Conservation (phyloP, 805 yeast genomes). For the Metschnikowia chrysomelidarum region DNA sequence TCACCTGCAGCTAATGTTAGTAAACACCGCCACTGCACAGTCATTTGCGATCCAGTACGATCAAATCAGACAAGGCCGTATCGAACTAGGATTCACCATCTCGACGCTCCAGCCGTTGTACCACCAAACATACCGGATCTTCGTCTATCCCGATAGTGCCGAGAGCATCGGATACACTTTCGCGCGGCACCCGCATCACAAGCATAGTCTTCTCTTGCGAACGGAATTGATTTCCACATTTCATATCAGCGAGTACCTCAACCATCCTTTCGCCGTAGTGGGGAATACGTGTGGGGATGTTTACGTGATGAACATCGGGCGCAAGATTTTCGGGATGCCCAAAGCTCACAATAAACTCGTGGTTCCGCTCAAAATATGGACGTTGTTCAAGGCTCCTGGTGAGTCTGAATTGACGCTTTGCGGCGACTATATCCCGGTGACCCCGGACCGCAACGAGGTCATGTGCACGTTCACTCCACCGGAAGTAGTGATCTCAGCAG, state of each 20-base stretch:
- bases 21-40: constrained; percentile 32
- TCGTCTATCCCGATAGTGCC: constrained; percentile 25
- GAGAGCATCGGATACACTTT: constrained; percentile 32
- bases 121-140: constrained; percentile 27
- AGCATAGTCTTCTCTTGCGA: constrained; percentile 28
- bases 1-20: constrained; percentile 23
- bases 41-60: constrained; percentile 18
- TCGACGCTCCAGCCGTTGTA: constrained; percentile 29
- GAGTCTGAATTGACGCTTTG: constrained; percentile 17
- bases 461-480: constrained; percentile 44
- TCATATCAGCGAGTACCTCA: constrained; percentile 30
- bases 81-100: constrained; percentile 24
- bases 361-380: constrained; percentile 42
- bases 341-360: constrained; percentile 37
- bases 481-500: constrained; percentile 46
- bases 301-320: constrained; percentile 34
- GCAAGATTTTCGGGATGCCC: constrained; percentile 35
- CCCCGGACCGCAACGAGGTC: constrained; percentile 28
- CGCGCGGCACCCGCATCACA: constrained; percentile 35
- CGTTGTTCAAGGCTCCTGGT: constrained; percentile 16
- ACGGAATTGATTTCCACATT: constrained; percentile 31
- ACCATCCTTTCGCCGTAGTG: constrained; percentile 37
- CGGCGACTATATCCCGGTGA: constrained; percentile 29
- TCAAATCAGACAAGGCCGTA: constrained; percentile 29
- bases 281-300: constrained; percentile 39